Conservation (phyloP, 805 yeast genomes). For the Blastobotrys muscicola region DNA sequence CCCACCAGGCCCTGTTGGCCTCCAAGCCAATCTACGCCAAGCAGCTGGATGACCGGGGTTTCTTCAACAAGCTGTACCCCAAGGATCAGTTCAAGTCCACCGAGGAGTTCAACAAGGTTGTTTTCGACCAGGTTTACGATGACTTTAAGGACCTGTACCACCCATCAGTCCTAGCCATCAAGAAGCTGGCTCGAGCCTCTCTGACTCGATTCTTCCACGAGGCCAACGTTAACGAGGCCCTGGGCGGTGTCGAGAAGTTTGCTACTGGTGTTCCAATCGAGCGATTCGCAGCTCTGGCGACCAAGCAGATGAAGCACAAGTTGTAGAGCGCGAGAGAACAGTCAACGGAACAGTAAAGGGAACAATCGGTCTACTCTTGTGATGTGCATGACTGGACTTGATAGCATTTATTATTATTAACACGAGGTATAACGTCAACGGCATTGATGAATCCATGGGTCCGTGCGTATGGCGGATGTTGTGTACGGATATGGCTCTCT, state of each 20-base stretch:
- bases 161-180: conserved; percentile 38
- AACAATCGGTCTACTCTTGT: too few species aligned
- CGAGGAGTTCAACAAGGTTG: conserved; percentile 39
- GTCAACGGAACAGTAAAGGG: too few species aligned
- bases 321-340: conserved; percentile 32
- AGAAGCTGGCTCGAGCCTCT: conserved; percentile 32
- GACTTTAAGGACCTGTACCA: conserved; percentile 38
- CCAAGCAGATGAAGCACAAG: conserved; percentile 53
- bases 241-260: conserved; percentile 63
- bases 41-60: conserved; percentile 49
- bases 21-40: conserved; percentile 54
- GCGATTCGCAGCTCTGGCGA: conserved; percentile 48
- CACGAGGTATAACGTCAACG: too few species aligned
- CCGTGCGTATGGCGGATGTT: too few species aligned
- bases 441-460: too few species aligned
- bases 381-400: too few species aligned
- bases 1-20: conserved; percentile 64
- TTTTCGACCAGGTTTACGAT: conserved; percentile 31
- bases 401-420: too few species aligned
- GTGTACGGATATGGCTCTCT: too few species aligned
- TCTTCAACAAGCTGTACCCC: conserved; percentile 48
- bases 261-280: conserved; percentile 62
- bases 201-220: conserved; percentile 32
- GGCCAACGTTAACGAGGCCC: conserved; percentile 56
- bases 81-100: conserved; percentile 29